These are phyloP conservation scores for Penicillium desertorum DNA, from an alignment of 495 filamentous ascomycete species.

Conservation along the genomic window DNA sequence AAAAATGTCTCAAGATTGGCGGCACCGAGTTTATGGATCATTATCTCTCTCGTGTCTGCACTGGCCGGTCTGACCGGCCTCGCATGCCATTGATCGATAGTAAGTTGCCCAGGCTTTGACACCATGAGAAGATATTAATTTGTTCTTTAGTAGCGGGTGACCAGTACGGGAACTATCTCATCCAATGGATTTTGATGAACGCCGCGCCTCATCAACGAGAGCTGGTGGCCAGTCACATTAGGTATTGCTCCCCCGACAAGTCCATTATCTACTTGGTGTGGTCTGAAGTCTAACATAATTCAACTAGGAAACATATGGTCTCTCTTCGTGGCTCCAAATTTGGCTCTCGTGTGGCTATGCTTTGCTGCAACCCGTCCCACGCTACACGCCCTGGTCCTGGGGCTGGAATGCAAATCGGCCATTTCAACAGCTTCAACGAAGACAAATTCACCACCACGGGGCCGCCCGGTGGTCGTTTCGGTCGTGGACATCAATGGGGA, in stretches of 20 bases:
- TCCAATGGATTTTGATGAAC: conserved; percentile 94
- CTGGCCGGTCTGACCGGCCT: conserved; percentile 83
- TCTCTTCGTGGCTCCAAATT: conserved; percentile 98
- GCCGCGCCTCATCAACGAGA: conserved; percentile 84
- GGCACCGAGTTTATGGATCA: conserved; percentile 86
- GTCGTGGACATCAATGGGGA: conserved; percentile 42
- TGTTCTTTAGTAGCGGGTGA: conserved; percentile 74
- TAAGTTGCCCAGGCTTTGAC: conserved; percentile 40
- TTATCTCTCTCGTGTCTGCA: conserved; percentile 91
- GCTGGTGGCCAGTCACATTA: conserved; percentile 86
- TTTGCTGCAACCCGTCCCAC: conserved; percentile 91
- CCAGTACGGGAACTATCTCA: conserved; percentile 97
- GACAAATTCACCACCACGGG: conserved; percentile 37
- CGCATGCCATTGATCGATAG: conserved; percentile 97
- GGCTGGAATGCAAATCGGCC: conserved; percentile 60
- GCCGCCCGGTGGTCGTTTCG: conserved; percentile 35
- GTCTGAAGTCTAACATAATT: conserved; percentile 5
- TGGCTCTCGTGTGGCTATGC: conserved; percentile 96
- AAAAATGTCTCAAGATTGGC: conserved; percentile 98
- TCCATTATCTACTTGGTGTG: background rate
- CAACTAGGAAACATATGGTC: conserved; percentile 88
- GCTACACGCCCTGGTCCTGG: conserved; percentile 83
- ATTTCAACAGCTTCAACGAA: conserved; percentile 57
- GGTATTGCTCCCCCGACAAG: conserved; percentile 41
- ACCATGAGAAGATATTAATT: conserved; percentile 27